Evolutionary conservation across 129 eudicot genomes (phyloP), one percentile per base, ranked within the genome.

Genomic region (Tanacetum coccineum): DNA sequence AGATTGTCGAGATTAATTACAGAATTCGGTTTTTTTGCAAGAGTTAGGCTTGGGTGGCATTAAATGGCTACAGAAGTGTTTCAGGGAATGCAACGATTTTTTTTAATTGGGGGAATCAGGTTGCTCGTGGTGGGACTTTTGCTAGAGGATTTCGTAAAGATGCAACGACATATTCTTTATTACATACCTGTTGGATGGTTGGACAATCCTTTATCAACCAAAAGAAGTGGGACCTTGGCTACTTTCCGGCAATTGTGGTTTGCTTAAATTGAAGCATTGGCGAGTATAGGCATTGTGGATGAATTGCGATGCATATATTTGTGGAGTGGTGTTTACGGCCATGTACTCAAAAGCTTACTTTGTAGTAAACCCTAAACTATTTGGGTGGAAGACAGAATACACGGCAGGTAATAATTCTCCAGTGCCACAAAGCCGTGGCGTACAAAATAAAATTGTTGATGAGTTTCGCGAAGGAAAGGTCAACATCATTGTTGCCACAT

Each of bases 401-500:
- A 81, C 83, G 0, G 96, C 99, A 20, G 99, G 99, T 6, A 59
- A 75, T 66, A 48, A 59, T 28, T 72, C 85, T 30, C 70, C 45
- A 2, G 10, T 72, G 44, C 85, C 87, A 14, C 99, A 94, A 68
- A 86, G 96, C 69, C 80, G 92, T 59, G 76, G 68, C 10, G 68
- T 58, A 6, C 96, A 94, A 59, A 89, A 86, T 8, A 63, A 75
- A 56, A 89, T 89, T 67, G 88, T 94, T 48, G 93, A 89, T 13
- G 87, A 82, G 64, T 94, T 94, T 39, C 96, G 96, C 26, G 67
- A 67, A 64, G 99, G 99, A 68, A 46, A 94, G 99, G 93, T 89
- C 20, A 82, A 94, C 56, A 84, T 94, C 19, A 85, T 94, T 58
- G 88, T 94, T 67, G 95, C 99, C 36, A 94, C 99, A 26, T 89